phyloP scores from a whole-genome alignment of 257 asterid species.

The Scutellaria galericulata region DNA sequence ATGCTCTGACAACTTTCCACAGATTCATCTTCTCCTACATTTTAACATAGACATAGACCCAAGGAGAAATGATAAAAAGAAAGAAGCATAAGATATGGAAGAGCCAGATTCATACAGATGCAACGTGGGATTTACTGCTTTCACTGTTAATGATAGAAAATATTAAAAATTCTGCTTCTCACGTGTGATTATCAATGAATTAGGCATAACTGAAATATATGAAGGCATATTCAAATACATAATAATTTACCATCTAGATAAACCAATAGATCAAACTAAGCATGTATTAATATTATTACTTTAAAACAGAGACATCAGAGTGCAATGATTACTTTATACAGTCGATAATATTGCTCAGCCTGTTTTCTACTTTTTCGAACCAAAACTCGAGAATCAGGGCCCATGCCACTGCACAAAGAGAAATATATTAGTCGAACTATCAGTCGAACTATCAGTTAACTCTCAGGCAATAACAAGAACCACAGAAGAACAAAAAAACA shows the following conservation, averaged over 20 bases:
- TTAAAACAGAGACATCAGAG: slow-evolving; percentile 13
- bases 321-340: slow-evolving; percentile 70
- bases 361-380: slow-evolving; percentile 98
- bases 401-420: slow-evolving; percentile 91
- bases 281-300: background rate
- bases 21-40: background rate
- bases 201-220: background rate
- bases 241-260: slow-evolving; percentile 33
- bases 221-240: background rate
- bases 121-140: background rate
- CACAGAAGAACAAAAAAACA: slow-evolving; percentile 17
- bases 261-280: background rate
- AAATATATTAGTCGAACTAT: slow-evolving; percentile 24
- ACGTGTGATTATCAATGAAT: slow-evolving; percentile 33
- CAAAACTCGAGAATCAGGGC: slow-evolving; percentile 98
- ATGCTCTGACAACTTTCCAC: slow-evolving; percentile 11
- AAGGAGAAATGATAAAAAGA: background rate
- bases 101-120: slow-evolving; percentile 7
- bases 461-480: background rate
- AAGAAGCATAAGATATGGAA: background rate
- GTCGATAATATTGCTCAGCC: slow-evolving; percentile 90
- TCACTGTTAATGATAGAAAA: background rate
- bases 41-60: background rate
- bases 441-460: slow-evolving; percentile 29
- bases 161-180: background rate